Conservation (phyloP, 2,329 filamentous ascomycete genomes). For the Cytospora leucostoma region DNA sequence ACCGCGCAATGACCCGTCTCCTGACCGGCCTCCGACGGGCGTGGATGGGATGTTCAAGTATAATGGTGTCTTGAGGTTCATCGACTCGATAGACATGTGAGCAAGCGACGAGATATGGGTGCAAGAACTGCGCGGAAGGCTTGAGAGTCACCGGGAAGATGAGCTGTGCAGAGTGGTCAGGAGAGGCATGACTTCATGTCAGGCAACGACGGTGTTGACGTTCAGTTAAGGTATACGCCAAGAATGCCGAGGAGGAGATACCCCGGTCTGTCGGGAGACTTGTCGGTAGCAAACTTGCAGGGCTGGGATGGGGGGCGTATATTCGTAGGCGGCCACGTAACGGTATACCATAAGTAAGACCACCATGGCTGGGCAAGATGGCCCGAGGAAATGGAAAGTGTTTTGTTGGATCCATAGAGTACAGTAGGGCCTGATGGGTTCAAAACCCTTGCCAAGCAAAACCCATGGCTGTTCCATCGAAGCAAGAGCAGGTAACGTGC, state of each 20-base stretch:
- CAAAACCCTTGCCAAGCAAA: neutral
- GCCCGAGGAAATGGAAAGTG: neutral
- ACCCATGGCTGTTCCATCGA: neutral
- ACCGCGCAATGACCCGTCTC: slow-evolving; percentile 52
- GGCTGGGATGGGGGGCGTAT: neutral
- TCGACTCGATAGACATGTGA: slow-evolving; percentile 81
- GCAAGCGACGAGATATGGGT: neutral
- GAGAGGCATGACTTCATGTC: neutral
- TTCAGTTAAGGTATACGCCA: neutral
- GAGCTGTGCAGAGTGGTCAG: neutral
- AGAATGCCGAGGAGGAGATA: neutral
- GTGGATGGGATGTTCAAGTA: slow-evolving; percentile 84
- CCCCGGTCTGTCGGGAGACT: neutral
- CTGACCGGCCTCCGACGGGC: slow-evolving; percentile 67
- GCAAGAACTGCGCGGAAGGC: no score
- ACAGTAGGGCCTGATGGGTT: neutral
- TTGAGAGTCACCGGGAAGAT: no score
- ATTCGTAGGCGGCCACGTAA: neutral
- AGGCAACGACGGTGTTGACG: neutral
- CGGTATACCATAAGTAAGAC: neutral
- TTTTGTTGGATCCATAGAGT: neutral
- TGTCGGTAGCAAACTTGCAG: neutral
- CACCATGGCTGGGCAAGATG: neutral
- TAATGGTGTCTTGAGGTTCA: slow-evolving; percentile 88
- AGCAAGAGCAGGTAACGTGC: no score